Evolutionary conservation across 2,329 filamentous ascomycete genomes (phyloP).

Genomic region (Colletotrichum sp.): DNA sequence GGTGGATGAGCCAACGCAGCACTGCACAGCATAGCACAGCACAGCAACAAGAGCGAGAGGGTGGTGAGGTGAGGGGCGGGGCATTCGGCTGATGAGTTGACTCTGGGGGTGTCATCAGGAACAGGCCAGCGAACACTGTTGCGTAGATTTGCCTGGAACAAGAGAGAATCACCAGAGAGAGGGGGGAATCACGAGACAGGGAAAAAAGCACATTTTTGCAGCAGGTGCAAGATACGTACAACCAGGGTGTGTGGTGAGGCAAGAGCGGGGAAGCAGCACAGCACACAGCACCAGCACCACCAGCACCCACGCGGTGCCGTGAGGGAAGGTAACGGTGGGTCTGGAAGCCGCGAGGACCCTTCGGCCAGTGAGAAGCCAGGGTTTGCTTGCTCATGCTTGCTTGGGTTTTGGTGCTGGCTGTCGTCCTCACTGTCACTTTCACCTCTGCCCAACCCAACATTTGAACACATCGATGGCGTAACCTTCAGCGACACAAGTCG

Average conservation of each 20-base stretch:
- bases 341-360: background rate
- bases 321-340: slow-evolving; percentile 3
- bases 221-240: slow-evolving; percentile 6
- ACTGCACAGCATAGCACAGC: slow-evolving; percentile 3
- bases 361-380: background rate
- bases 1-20: slow-evolving; percentile 3
- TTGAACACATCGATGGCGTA: slow-evolving; percentile 2
- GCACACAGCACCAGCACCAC: background rate
- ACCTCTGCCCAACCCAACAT: slow-evolving; percentile 1
- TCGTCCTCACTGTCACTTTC: background rate
- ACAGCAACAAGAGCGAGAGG: background rate
- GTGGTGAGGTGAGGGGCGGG: background rate
- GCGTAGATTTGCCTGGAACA: slow-evolving; percentile 17
- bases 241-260: slow-evolving; percentile 1
- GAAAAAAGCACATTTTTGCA: slow-evolving; percentile 11
- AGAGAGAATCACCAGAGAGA: slow-evolving; percentile 6
- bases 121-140: background rate
- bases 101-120: background rate
- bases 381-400: background rate
- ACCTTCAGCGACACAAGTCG: background rate
- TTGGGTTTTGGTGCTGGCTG: background rate
- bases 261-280: slow-evolving; percentile 15
- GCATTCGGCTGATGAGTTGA: background rate
- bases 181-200: slow-evolving; percentile 14
- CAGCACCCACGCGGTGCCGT: background rate